phyloP scores from a whole-genome alignment of 768 basidiomycete species.

The Amanita subjunquillea region DNA sequence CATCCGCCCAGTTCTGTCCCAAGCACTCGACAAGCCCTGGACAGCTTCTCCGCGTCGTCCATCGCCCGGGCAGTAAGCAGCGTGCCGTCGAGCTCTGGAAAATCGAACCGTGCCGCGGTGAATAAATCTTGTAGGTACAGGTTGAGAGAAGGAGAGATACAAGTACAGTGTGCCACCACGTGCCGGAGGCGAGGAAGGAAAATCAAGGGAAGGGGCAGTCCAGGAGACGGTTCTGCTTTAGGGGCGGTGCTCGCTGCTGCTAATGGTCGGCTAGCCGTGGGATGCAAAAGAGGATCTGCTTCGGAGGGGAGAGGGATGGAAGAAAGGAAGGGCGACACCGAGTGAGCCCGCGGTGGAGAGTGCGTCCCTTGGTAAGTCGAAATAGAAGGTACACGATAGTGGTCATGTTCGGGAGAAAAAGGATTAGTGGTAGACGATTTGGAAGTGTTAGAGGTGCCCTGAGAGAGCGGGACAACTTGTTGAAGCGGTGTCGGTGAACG shows the following conservation, averaged over 20 bases:
- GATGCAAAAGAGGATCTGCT: not conserved
- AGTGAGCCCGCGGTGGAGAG: not conserved
- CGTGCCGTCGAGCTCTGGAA: constrained; percentile 57
- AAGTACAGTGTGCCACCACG: constrained; percentile 23
- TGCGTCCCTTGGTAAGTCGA: not conserved
- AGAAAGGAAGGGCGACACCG: not conserved
- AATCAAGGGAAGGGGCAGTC: constrained; percentile 12
- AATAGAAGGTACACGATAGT: not conserved
- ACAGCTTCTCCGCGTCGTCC: constrained; percentile 57
- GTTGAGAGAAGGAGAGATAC: constrained; percentile 39
- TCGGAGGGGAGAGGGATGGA: not conserved
- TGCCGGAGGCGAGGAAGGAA: constrained; percentile 21
- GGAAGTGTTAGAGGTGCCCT: not conserved
- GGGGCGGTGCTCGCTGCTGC: not conserved
- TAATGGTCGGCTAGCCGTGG: not conserved
- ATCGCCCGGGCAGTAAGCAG: constrained; percentile 52
- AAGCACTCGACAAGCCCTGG: constrained; percentile 56
- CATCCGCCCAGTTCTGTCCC: constrained; percentile 51
- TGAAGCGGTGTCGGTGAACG: not conserved
- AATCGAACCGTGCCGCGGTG: constrained; percentile 55
- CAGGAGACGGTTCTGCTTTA: constrained; percentile 2
- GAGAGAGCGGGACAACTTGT: not conserved
- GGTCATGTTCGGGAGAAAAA: not conserved
- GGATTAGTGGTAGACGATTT: not conserved
- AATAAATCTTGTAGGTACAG: constrained; percentile 70